phyloP scores from a whole-genome alignment of 202 grass and related monocot genomes.

The Dendrocalamus latiflorus region DNA sequence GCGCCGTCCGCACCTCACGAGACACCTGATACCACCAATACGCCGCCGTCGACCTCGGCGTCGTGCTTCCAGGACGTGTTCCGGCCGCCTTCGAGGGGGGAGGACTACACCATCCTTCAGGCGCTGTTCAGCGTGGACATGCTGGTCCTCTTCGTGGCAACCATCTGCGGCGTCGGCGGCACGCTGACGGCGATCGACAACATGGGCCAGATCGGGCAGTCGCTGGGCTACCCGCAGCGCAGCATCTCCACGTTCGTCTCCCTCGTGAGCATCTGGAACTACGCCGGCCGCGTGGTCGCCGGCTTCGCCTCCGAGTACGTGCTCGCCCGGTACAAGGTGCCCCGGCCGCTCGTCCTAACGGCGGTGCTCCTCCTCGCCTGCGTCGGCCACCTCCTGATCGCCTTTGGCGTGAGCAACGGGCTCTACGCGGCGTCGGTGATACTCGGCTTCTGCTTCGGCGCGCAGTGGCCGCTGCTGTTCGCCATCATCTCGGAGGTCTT shows the following conservation, averaged over 20 bases:
- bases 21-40: no score
- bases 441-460: conserved; percentile 94
- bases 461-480: conserved; percentile 89
- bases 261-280: conserved; percentile 90
- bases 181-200: conserved; percentile 96
- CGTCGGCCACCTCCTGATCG: conserved; percentile 91
- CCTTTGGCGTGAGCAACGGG: conserved; percentile 70
- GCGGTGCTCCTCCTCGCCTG: conserved; percentile 75
- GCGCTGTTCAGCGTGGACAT: conserved; percentile 89
- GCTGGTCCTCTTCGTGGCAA: conserved; percentile 74
- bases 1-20: no score
- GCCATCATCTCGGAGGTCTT: conserved; percentile 98
- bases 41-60: no score
- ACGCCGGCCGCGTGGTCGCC: conserved; percentile 93
- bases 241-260: no score
- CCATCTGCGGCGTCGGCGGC: conserved; percentile 81
- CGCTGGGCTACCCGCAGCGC: conserved; percentile 64
- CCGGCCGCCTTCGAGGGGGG: conserved; percentile 59
- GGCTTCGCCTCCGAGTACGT: conserved; percentile 80
- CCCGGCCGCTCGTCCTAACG: conserved; percentile 73
- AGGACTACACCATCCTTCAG: conserved; percentile 87
- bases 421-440: conserved; percentile 65
- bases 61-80: conserved; percentile 44
- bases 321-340: conserved; percentile 60
- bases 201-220: conserved; percentile 93